A percentile compares a stretch with the other conserved stretches of the same genome.
Evolutionary conservation across 83 land plant species (phyloP).

Genomic region (Isoetes engelmannii): DNA sequence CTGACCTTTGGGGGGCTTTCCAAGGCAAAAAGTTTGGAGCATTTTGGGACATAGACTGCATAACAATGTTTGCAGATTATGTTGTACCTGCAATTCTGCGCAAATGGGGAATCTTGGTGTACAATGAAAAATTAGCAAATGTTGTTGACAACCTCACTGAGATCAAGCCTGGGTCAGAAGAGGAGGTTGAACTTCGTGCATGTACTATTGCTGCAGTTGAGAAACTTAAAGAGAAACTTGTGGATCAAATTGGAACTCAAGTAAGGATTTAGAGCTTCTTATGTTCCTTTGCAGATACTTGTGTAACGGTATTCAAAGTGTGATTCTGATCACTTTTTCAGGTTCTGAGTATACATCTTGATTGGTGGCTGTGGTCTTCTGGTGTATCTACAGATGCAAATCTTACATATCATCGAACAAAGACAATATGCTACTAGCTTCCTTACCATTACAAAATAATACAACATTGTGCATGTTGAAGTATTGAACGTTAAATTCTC

Average conservation of each 20-base stretch:
- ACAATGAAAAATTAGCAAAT: slow-evolving; percentile 48
- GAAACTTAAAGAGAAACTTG: slow-evolving; percentile 59
- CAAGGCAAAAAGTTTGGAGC: slow-evolving; percentile 73
- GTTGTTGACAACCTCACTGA: slow-evolving; percentile 56
- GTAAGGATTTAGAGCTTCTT: slow-evolving; percentile 16
- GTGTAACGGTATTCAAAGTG: background rate
- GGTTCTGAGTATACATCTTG: slow-evolving; percentile 80
- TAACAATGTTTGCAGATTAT: slow-evolving; percentile 95
- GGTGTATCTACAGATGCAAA: slow-evolving; percentile 41
- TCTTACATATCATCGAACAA: slow-evolving; percentile 68
- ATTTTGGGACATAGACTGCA: slow-evolving; percentile 61
- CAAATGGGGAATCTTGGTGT: slow-evolving; percentile 68
- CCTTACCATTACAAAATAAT: no score
- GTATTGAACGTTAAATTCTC: no score
- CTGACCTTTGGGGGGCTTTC: slow-evolving; percentile 95
- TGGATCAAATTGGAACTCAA: slow-evolving; percentile 54
- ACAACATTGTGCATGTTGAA: no score
- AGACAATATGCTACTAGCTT: slow-evolving; percentile 61
- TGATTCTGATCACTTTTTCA: slow-evolving; percentile 20
- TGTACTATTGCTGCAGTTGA: slow-evolving; percentile 91
- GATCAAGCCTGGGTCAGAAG: slow-evolving; percentile 70
- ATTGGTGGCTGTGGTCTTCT: slow-evolving; percentile 90
- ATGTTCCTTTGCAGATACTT: background rate
- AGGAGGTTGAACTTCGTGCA: slow-evolving; percentile 91
- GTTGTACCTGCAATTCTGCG: slow-evolving; percentile 87